A percentile compares a stretch with the other conserved stretches of the same genome.
phyloP scores from a whole-genome alignment of 2,329 filamentous ascomycete species.

The Allantophomopsis cytisporea region DNA sequence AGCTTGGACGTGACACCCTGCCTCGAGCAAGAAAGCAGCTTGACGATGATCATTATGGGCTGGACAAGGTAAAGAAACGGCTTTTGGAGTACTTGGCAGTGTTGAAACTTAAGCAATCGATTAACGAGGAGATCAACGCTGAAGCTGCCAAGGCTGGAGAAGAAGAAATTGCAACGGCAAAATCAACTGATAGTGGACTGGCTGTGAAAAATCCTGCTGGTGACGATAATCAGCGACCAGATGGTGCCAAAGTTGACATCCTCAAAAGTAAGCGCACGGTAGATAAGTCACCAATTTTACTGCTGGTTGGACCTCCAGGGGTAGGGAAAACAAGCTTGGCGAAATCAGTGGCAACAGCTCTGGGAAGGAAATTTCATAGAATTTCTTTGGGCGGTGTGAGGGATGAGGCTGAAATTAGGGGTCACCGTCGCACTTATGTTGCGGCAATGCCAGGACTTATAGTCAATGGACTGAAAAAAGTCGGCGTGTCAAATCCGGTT shows the following conservation, averaged over 20 bases:
- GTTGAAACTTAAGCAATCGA: slow-evolving; percentile 83
- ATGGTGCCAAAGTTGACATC: slow-evolving; percentile 55
- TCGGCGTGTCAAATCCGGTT: slow-evolving; percentile 88
- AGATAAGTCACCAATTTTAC: slow-evolving; percentile 90
- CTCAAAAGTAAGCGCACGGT: slow-evolving; percentile 73
- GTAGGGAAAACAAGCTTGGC: slow-evolving; percentile 94
- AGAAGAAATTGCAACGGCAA: slow-evolving; percentile 27
- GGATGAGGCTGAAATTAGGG: slow-evolving; percentile 93
- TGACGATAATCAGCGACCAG: slow-evolving; percentile 17
- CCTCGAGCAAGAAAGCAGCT: slow-evolving; percentile 74
- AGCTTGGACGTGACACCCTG: slow-evolving; percentile 70
- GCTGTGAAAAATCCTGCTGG: slow-evolving; percentile 21
- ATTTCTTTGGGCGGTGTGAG: slow-evolving; percentile 93
- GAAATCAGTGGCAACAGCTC: slow-evolving; percentile 79
- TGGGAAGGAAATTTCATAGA: slow-evolving; percentile 91
- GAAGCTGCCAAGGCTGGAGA: slow-evolving; percentile 59
- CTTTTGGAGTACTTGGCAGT: slow-evolving; percentile 92
- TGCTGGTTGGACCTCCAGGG: slow-evolving; percentile 85
- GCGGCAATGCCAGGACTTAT: slow-evolving; percentile 97
- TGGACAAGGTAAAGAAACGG: slow-evolving; percentile 95
- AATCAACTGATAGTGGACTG: slow-evolving; percentile 12
- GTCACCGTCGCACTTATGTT: slow-evolving; percentile 90
- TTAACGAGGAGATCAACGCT: slow-evolving; percentile 70
- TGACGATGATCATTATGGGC: slow-evolving; percentile 89
- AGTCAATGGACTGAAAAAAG: slow-evolving; percentile 87